phyloP scores from a whole-genome alignment of 164 flowering plant species.

The Piper longum region DNA sequence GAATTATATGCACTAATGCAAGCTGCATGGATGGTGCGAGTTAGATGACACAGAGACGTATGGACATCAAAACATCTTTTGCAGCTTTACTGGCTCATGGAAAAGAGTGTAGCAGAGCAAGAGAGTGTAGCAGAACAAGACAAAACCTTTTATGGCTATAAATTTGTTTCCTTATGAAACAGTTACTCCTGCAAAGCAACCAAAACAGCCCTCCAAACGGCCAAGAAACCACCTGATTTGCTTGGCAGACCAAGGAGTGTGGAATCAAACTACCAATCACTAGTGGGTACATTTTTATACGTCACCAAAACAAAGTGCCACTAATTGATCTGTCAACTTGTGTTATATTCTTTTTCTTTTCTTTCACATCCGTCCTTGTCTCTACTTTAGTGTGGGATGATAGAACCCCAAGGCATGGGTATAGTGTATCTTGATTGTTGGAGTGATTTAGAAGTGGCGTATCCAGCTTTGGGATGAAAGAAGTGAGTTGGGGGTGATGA shows the following conservation, averaged over 20 bases:
- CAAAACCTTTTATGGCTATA: not conserved
- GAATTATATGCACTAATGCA: not conserved
- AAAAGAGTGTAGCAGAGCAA: no score
- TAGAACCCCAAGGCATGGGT: not conserved
- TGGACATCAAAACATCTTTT: not conserved
- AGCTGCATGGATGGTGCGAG: not conserved
- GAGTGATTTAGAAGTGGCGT: no score
- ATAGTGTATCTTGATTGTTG: not conserved
- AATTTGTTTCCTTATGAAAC: not conserved
- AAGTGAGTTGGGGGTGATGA: not conserved
- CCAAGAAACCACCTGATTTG: not conserved
- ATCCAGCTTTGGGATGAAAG: not conserved
- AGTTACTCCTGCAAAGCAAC: no score
- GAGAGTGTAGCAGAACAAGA: not conserved
- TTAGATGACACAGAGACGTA: not conserved
- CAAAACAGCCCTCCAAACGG: not conserved
- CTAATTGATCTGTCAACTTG: not conserved
- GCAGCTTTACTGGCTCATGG: no score
- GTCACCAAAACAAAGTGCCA: not conserved
- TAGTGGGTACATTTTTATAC: not conserved
- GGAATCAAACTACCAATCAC: not conserved
- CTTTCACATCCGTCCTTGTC: not conserved
- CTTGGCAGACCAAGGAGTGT: not conserved
- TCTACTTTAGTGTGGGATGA: not conserved
- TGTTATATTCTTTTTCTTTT: no score